Conservation (phyloP, 1,284 basidiomycete species). For the Apiotrichum veenhuisii region DNA sequence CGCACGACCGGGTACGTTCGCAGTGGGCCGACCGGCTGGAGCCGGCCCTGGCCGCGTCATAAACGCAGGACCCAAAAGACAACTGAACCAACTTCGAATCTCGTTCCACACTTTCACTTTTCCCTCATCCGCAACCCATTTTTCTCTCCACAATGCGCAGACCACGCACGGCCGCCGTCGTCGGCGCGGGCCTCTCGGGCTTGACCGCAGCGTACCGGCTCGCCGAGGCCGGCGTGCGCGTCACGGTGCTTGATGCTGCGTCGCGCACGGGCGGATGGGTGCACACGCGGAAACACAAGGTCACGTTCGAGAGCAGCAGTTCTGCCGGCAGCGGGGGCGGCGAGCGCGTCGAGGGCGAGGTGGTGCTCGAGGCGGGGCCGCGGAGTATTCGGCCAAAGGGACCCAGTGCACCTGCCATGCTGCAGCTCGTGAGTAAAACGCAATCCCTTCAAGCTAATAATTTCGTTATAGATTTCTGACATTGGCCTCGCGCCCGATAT, state of each 20-base stretch:
- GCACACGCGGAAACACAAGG: conserved; percentile 57
- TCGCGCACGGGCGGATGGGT: conserved; percentile 71
- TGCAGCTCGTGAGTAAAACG: conserved; percentile 67
- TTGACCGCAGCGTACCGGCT: conserved; percentile 46
- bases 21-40: too few species aligned
- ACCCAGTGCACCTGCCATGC: conserved; percentile 54
- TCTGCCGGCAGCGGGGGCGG: not conserved
- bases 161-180: conserved; percentile 36
- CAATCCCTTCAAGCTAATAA: too few species aligned
- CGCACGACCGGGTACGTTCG: too few species aligned
- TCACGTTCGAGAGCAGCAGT: conserved; percentile 26
- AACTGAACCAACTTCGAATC: not conserved
- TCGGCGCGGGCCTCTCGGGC: conserved; percentile 47
- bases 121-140: not conserved
- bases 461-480: conserved; percentile 28
- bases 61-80: not conserved
- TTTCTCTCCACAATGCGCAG: not conserved
- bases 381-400: conserved; percentile 73
- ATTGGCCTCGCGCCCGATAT: conserved; percentile 26
- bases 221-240: conserved; percentile 7
- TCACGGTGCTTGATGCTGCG: conserved; percentile 10
- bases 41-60: not conserved
- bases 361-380: conserved; percentile 76
- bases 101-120: not conserved
- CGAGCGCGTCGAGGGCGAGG: conserved; percentile 41